Evolutionary conservation across 2,329 filamentous ascomycete genomes (phyloP), one percentile per base, ranked within the genome.

Genomic region (Trichoderma sp.): DNA sequence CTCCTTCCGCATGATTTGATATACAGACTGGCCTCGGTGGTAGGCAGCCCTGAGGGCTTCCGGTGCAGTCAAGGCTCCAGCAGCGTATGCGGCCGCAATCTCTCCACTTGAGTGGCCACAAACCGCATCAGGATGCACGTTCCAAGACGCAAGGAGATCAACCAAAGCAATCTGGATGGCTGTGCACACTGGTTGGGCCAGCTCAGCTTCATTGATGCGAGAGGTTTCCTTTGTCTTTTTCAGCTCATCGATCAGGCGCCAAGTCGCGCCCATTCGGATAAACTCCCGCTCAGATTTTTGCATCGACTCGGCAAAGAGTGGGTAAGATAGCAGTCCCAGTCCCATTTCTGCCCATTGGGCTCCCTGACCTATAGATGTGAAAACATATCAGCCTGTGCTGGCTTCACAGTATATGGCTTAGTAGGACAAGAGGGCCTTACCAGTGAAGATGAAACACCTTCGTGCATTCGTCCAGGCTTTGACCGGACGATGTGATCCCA

Each of bases 121-220:
- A 2, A 81, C 77, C 7, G 71, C 69, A 16, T 71, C 46, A 0
- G 79, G 78, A 0, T 55, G 65, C 3, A 82, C 69, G 2, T 73
- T 72, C 59, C 76, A 80, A 2, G 70, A 72, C 32, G 72, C 68
- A n/a, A 81, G 73, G 0, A 83, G 73, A 18, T 81, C 76, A 0
- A 83, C 75, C 0, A 84, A 69, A 1, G 74, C 80, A 3, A 84
- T 73, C 68, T 84, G 83, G 0, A 85, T 52, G 0, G 81, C 80
- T 0, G 82, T 83, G 65, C 78, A 83, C 30, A 39, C 63, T 13
- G 68, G 55, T 30, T 70, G 68, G 8, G 68, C 56, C 24, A 70
- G 49, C 30, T 68, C 65, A 18, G 65, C 68, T 21, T 68, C 68
- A 30, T 70, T 68, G 30, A 70, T 68, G n/a, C 68, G 65, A 5